Evolutionary conservation across 2,329 filamentous ascomycete genomes (phyloP), one percentile per base, ranked within the genome.

Genomic region (Aspergillus piperis): DNA sequence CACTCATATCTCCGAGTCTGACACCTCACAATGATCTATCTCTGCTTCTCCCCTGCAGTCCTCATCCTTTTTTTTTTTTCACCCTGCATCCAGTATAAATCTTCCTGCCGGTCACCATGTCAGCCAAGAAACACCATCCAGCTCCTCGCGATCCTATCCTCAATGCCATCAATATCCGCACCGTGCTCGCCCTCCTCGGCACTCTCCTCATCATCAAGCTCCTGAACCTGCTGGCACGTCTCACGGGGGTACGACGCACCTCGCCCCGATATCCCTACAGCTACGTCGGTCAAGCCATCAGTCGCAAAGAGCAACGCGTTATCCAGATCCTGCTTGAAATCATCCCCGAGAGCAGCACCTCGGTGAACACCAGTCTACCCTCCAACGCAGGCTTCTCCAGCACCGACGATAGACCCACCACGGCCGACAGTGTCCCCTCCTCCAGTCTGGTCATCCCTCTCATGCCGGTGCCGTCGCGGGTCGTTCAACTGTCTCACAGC

Each of bases 141-240:
- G 38, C 21, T 19, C 17, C 11, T 44, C 41, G 19, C 30, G 36
- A 48, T 15, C 48, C 25, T 7, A 53, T 61, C 1, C 15, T 50
- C 47, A 6, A 50, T 11, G 25, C 47, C 23, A 27, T 50, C 27
- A 50, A 30, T 27, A 25, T 50, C 23, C 47, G 47, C 47, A 27
- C n/a, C 15, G 25, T 50, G 15, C 23, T 50, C 47, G 17, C 47
- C 13, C 47, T 50, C 11, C 47, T 50, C 25, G 8, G 25, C 8
- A 17, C 47, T 3, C 23, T 73, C 4, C 48, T 65, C 8, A 63
- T 64, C 38, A 65, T 74, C 23, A 71, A 71, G 36, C 8, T 70
- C 8, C 60, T 74, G n/a, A 68, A 71, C 42, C 54, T 58, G 1
- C 23, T 65, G n/a, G 67, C 65, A 5, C 61, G 51, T 42, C 17